These are phyloP conservation scores for Malassezia cuniculi DNA, from an alignment of 1,284 basidiomycete genomes.

Conservation along the genomic window DNA sequence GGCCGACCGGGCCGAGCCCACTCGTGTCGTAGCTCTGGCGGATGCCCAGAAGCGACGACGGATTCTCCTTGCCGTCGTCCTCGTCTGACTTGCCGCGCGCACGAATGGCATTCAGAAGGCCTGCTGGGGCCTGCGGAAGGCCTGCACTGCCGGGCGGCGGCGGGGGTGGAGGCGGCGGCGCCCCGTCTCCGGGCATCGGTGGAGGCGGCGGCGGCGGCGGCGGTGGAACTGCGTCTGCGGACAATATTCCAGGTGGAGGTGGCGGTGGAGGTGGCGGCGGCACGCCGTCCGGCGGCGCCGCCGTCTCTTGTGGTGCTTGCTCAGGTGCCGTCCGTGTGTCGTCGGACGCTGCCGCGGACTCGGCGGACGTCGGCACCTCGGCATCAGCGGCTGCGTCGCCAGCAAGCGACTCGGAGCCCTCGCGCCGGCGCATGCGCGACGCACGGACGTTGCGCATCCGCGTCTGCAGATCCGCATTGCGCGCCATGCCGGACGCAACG, in stretches of 20 bases:
- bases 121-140: too few species aligned
- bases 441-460: conserved; percentile 39
- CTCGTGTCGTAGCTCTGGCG: conserved; percentile 26
- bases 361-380: too few species aligned
- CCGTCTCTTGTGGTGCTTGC: background rate
- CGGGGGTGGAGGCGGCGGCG: conserved; percentile 25
- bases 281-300: background rate
- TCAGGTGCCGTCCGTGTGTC: too few species aligned
- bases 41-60: conserved; percentile 28
- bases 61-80: conserved; percentile 1
- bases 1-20: conserved; percentile 29
- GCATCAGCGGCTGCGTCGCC: too few species aligned
- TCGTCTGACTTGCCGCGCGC: too few species aligned
- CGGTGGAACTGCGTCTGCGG: conserved; percentile 1
- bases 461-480: conserved; percentile 32
- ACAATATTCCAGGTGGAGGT: conserved; percentile 2
- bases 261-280: conserved; percentile 1
- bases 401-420: too few species aligned
- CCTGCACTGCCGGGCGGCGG: too few species aligned
- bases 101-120: too few species aligned
- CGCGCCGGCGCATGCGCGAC: conserved; percentile 14
- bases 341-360: too few species aligned
- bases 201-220: conserved; percentile 16
- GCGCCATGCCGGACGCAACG: conserved; percentile 38
- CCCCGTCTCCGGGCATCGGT: background rate